These are phyloP conservation scores for Fusarium pseudoanthophilum DNA, from an alignment of 2,329 filamentous ascomycete species.

Conservation along the genomic window DNA sequence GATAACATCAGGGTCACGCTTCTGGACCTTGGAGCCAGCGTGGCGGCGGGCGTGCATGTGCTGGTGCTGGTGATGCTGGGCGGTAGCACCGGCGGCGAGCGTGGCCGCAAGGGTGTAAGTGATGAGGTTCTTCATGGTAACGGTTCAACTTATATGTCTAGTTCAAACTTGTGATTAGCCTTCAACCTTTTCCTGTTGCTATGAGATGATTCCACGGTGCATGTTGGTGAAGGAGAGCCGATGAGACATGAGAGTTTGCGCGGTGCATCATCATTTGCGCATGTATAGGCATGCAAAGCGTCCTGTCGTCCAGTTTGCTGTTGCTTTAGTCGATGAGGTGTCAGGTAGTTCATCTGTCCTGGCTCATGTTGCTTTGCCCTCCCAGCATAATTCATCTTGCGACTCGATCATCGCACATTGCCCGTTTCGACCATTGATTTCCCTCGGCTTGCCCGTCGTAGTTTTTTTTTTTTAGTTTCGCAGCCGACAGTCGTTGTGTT, in stretches of 20 bases:
- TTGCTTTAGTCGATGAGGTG: background rate
- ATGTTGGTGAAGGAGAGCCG: background rate
- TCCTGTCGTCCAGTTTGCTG: background rate
- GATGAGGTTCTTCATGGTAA: conserved; percentile 62
- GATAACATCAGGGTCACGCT: conserved; percentile 58
- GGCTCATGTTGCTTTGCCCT: background rate
- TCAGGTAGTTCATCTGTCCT: background rate
- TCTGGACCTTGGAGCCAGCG: conserved; percentile 58
- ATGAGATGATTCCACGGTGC: background rate
- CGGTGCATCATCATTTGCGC: background rate
- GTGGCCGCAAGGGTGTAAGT: conserved; percentile 64
- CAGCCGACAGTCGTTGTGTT: background rate
- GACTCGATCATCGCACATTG: background rate
- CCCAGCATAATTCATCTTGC: background rate
- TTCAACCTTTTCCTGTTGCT: conserved; percentile 3
- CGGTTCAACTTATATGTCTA: conserved; percentile 32
- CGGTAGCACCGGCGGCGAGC: conserved; percentile 63
- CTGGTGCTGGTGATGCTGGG: conserved; percentile 70
- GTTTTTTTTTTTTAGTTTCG: background rate
- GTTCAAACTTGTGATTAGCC: conserved; percentile 30
- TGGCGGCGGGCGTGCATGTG: conserved; percentile 69
- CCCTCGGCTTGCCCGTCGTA: background rate
- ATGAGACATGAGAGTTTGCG: background rate
- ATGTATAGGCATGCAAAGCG: background rate
- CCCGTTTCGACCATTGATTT: background rate